Percentiles rank a stretch among this genome's conserved stretches.
These are phyloP conservation scores for Solanum habrochaites DNA, from an alignment of 257 asterid genomes.

Conservation along the genomic window DNA sequence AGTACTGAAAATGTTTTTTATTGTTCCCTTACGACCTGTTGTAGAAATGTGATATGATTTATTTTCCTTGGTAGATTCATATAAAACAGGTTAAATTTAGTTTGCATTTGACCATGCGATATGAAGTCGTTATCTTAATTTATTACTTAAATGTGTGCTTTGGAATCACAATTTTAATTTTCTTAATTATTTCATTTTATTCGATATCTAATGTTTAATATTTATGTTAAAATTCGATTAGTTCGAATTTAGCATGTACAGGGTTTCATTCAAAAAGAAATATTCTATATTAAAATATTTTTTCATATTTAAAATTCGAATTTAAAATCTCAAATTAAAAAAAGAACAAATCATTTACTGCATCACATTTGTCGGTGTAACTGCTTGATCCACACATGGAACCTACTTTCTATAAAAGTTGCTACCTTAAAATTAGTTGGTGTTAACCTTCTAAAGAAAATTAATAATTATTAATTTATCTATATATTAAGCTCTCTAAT, in stretches of 20 bases:
- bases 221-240: not conserved
- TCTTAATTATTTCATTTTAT: too few species aligned
- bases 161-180: not conserved
- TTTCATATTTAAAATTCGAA: too few species aligned
- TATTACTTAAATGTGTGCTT: not conserved
- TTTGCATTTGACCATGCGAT: too few species aligned
- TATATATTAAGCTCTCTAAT: not conserved
- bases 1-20: not conserved
- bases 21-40: not conserved
- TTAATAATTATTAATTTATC: too few species aligned
- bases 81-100: not conserved
- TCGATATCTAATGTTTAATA: too few species aligned
- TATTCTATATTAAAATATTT: too few species aligned
- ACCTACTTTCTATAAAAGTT: not conserved
- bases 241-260: too few species aligned
- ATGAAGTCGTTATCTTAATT: too few species aligned
- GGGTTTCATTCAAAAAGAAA: fast-evolving
- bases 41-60: not conserved
- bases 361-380: not conserved
- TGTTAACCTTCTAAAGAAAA: not conserved
- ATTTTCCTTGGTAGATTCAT: not conserved
- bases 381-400: not conserved
- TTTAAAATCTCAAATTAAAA: not conserved
- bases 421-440: not conserved
- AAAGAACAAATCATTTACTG: too few species aligned